Percentiles rank a stretch among this genome's conserved stretches.
These are phyloP conservation scores for Stagonosporopsis vannaccii DNA, from an alignment of 2,329 filamentous ascomycete genomes.

Conservation along the genomic window DNA sequence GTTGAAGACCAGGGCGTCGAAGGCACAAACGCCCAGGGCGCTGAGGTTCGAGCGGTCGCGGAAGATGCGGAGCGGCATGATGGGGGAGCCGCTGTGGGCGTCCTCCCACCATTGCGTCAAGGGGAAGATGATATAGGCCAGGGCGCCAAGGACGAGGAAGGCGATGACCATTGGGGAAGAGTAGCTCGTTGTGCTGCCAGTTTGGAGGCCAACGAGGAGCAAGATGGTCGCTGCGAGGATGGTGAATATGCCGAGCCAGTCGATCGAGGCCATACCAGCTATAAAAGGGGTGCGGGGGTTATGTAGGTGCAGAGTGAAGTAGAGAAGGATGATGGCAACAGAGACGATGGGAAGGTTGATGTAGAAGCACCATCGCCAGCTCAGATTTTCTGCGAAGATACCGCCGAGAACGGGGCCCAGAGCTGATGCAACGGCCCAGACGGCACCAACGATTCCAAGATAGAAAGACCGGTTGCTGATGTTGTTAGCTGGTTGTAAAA, in stretches of 20 bases:
- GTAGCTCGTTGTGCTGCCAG: constrained; percentile 60
- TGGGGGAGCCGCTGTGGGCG: constrained; percentile 67
- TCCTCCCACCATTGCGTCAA: constrained; percentile 68
- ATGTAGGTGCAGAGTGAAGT: constrained; percentile 61
- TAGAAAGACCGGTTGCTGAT: constrained; percentile 56
- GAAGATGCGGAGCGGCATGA: constrained; percentile 77
- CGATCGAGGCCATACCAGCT: constrained; percentile 58
- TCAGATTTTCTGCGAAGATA: constrained; percentile 54
- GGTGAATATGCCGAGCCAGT: constrained; percentile 61
- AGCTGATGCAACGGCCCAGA: constrained; percentile 64
- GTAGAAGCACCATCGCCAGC: constrained; percentile 61
- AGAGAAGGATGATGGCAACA: constrained; percentile 56
- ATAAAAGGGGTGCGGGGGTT: constrained; percentile 58
- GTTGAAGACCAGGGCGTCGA: constrained; percentile 67
- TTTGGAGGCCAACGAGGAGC: constrained; percentile 61
- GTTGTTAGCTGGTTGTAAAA: neutral
- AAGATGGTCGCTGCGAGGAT: constrained; percentile 59
- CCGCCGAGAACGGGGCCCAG: constrained; percentile 63
- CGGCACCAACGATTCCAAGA: constrained; percentile 59
- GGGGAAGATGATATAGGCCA: constrained; percentile 60
- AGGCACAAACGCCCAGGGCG: constrained; percentile 58
- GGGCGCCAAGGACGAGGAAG: constrained; percentile 57
- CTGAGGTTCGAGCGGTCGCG: constrained; percentile 63
- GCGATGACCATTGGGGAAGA: constrained; percentile 58
- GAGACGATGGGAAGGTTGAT: constrained; percentile 58